Evolutionary conservation across 2,329 filamentous ascomycete genomes (phyloP), one percentile per base, ranked within the genome.

Genomic region (Alternaria triticina): DNA sequence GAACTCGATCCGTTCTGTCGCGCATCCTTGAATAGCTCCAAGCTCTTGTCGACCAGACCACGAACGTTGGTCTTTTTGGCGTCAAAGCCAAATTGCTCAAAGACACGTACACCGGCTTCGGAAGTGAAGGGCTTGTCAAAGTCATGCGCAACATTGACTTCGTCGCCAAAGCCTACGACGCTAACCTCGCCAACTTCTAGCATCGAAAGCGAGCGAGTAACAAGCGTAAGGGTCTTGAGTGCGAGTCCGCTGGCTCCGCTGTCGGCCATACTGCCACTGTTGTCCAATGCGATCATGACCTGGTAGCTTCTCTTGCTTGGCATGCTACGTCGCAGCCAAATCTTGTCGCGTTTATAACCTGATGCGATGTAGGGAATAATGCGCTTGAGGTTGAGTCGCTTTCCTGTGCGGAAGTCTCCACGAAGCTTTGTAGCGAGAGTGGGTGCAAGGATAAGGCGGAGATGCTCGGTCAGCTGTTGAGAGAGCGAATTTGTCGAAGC

Each of bases 301-400:
- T 99, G 96, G 82, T 99, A 99, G 61, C 90, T 91, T 44, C 96
- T 91, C 82, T 98, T 98, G 40, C 91, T 95, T 1, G 96, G 96
- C 54, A 97, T 89, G 33, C 89, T 91, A 59, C 96, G 90, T 13
- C 96, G 91, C 91, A 99, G 97, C 96, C 96, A 99, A 82, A 99
- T 99, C 86, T 99, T 99, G 87, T 99, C 96, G 64, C 96, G 92
- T 85, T 97, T 98, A 86, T 97, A 99, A 77, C 92, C 91, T 0
- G 94, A 98, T 1, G 96, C 96, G 72, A 99, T 98, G 83, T 99
- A 99, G 0, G 96, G 96, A 74, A 99, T 99, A 82, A 99, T 99
- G 71, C 95, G 93, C 82, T 98, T 98, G 84, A 99, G 97, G 82
- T 98, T 99, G 73, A 99, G 92, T 0, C 96, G 91, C 80, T 99